A percentile compares a stretch with the other conserved stretches of the same genome.
These are phyloP conservation scores for Alternaria conjuncta DNA, from an alignment of 2,329 filamentous ascomycete genomes.

Conservation along the genomic window DNA sequence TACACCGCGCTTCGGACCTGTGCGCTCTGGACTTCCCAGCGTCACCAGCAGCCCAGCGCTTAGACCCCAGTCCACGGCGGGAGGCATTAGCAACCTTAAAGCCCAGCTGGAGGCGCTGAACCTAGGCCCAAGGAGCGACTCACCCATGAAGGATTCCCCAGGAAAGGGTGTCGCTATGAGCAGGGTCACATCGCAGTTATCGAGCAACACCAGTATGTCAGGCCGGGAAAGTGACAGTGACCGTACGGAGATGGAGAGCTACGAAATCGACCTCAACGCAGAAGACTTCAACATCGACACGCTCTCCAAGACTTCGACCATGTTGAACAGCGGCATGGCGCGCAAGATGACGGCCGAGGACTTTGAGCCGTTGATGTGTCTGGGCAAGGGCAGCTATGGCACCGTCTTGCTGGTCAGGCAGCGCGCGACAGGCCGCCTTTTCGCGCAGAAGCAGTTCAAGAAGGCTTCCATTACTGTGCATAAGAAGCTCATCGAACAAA, in stretches of 20 bases:
- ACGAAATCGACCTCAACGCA: constrained; percentile 83
- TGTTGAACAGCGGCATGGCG: constrained; percentile 56
- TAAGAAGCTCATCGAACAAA: constrained; percentile 95
- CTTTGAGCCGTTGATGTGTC: constrained; percentile 87
- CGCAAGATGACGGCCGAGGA: constrained; percentile 92
- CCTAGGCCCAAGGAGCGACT: constrained; percentile 64
- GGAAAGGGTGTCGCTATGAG: constrained; percentile 50
- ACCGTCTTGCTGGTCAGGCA: constrained; percentile 95
- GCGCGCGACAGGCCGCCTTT: constrained; percentile 82
- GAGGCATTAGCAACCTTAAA: constrained; percentile 83
- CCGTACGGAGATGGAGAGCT: constrained; percentile 77
- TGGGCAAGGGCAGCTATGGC: constrained; percentile 95
- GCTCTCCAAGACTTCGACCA: constrained; percentile 44
- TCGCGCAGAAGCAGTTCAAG: constrained; percentile 98
- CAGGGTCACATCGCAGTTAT: constrained; percentile 50
- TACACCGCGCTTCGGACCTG: constrained; percentile 52
- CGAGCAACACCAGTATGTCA: constrained; percentile 64
- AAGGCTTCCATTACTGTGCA: constrained; percentile 95
- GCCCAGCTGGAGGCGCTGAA: constrained; percentile 80
- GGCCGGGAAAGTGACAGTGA: constrained; percentile 68
- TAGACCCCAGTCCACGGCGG: constrained; percentile 58
- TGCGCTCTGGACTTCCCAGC: constrained; percentile 54
- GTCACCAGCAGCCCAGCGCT: constrained; percentile 61
- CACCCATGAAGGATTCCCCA: constrained; percentile 61
- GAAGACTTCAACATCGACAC: constrained; percentile 78